Conservation (phyloP, 805 yeast species). For the Wickerhamomyces tratensis region DNA sequence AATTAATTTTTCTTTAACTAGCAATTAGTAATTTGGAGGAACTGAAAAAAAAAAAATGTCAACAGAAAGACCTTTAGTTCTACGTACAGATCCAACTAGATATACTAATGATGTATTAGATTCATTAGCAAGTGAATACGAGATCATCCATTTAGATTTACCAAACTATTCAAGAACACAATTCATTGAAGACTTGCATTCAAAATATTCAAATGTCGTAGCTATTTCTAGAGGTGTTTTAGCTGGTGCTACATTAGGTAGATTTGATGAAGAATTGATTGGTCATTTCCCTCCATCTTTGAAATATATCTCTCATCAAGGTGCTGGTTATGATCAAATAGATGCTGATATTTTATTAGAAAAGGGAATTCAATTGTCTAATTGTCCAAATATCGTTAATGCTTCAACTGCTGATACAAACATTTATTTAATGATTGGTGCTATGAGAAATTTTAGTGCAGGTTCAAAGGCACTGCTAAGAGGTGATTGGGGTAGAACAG, state of each 20-base stretch:
- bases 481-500: conserved; percentile 14
- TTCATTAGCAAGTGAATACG: conserved; percentile 28
- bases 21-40: neutral
- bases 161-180: conserved; percentile 24
- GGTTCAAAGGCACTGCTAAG: conserved; percentile 21
- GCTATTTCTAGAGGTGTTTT: conserved; percentile 51
- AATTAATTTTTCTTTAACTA: too few species aligned
- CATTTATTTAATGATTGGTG: conserved; percentile 38
- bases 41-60: too few species aligned
- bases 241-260: conserved; percentile 38
- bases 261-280: conserved; percentile 33
- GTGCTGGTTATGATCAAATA: conserved; percentile 44
- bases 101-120: conserved; percentile 57
- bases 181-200: conserved; percentile 25
- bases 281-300: conserved; percentile 31
- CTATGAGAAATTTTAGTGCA: conserved; percentile 38
- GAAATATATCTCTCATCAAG: conserved; percentile 38
- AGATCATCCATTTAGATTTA: conserved; percentile 30
- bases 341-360: conserved; percentile 31
- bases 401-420: conserved; percentile 57
- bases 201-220: conserved; percentile 24
- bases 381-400: conserved; percentile 31
- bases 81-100: conserved; percentile 47
- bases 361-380: conserved; percentile 32
- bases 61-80: conserved; percentile 35